Base-by-base conservation (phyloP, 2,329 filamentous ascomycete species). In the Aureobasidium uvarum region DNA sequence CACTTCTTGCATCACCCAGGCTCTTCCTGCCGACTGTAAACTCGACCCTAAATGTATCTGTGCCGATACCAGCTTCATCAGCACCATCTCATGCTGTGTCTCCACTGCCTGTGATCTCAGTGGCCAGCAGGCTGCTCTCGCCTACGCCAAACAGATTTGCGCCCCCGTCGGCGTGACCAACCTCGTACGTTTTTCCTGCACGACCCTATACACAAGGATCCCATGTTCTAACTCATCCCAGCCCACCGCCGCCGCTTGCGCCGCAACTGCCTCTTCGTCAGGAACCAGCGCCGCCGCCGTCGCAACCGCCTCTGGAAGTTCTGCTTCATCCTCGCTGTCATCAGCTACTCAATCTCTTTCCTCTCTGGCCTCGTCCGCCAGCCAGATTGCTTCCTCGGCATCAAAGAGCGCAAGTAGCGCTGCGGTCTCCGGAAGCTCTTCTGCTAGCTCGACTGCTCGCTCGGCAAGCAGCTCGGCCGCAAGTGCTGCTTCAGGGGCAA, bases 21-120 rank as follows among this genome's bases (percentile, higher is more conserved):
- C 62, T 39, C 41, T 64, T n/a, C 62, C 62, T 23, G 51, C 51
- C 14, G 46, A 20, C 28, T 64, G 62, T 31, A 64, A 64, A 20
- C 33, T 64, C 8, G 20, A 64, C 41, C 62, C 62, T 25, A 18
- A 46, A n/a, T 64, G 62, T 20, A 64, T 64, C 31, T 64, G 62
- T 33, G 5, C 50, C 20, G 62, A 64, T 14, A 14, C 62, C 20
- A 56, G 41, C 51, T 64, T 64, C 62, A 64, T 64, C 33, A 64
- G 39, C 51, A 48, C 13, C 50, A 64, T 64, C 41, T 64, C 62
- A 28, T 64, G 62, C 51, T 64, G 62, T 50, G 62, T 64, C 1
- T 56, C 51, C 8, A 64, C 62, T 31, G 62, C 62, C 33, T 64
- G 62, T 25, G 62, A 64, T 36, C 16, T 41, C 14, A 11, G 28